A percentile compares a stretch with the other conserved stretches of the same genome.
These are phyloP conservation scores for Entophlyctis luteolus DNA, from an alignment of 192 early-diverging fungal genomes.

Conservation along the genomic window DNA sequence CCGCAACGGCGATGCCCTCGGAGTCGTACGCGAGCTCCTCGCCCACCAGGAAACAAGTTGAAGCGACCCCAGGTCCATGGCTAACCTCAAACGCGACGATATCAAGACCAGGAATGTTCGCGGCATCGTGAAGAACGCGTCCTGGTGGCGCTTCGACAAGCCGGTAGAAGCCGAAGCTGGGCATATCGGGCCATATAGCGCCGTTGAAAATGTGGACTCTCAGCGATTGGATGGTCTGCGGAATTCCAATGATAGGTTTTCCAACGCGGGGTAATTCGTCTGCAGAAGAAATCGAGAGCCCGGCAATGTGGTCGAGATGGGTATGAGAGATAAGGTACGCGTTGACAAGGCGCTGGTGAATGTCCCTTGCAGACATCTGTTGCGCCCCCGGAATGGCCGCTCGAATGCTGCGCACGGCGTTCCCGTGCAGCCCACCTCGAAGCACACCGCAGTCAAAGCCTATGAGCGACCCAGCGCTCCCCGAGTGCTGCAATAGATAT, in stretches of 20 bases:
- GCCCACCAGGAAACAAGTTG: constrained; percentile 20
- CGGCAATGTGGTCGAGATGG: constrained; percentile 18
- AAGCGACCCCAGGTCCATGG: neutral
- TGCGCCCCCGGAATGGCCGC: neutral
- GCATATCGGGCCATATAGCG: constrained; percentile 14
- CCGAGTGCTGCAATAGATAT: neutral
- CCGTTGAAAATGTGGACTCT: constrained; percentile 6
- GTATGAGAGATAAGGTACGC: constrained; percentile 21
- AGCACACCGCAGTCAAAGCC: neutral
- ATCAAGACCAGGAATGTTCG: neutral
- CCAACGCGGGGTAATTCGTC: neutral
- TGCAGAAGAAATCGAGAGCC: neutral
- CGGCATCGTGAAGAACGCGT: neutral
- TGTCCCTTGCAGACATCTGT: neutral
- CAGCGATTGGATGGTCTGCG: neutral
- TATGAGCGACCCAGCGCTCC: neutral
- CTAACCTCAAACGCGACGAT: neutral
- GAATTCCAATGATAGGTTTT: constrained; percentile 1
- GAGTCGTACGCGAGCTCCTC: neutral
- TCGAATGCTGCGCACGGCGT: too few relatives aligned
- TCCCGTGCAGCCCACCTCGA: neutral
- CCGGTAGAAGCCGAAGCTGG: neutral
- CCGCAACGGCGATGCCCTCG: too few relatives aligned
- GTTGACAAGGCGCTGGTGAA: neutral
- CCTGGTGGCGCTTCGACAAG: neutral